Percentiles rank a stretch among this genome's conserved stretches.
Conservation (phyloP, 2,329 filamentous ascomycete genomes). For the Scedosporium aurantiacum region DNA sequence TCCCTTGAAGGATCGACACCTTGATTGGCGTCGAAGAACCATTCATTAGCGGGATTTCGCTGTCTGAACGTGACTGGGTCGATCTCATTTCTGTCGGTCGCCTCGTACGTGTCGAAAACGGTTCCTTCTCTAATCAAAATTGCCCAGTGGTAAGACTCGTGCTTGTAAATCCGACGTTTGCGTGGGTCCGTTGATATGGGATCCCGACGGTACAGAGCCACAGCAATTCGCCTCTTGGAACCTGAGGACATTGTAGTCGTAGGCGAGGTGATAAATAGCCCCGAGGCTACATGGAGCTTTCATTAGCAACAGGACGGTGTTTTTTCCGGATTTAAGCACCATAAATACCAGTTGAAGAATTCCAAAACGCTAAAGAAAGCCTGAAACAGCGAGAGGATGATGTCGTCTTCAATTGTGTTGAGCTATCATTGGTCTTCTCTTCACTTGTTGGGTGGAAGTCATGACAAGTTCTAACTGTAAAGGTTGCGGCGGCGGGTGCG, state of each 20-base stretch:
- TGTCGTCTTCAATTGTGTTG: too few species aligned
- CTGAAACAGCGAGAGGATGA: too few species aligned
- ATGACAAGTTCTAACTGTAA: too few species aligned
- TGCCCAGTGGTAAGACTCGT: conserved; percentile 22
- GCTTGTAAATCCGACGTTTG: conserved; percentile 15
- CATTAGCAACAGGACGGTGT: too few species aligned
- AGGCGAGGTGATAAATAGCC: not conserved
- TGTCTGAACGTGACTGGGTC: conserved; percentile 19
- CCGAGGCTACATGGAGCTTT: too few species aligned
- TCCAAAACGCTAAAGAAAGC: too few species aligned
- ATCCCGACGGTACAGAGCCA: conserved; percentile 19
- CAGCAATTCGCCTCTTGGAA: conserved; percentile 3
- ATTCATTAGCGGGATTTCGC: conserved; percentile 21
- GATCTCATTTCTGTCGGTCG: conserved; percentile 19
- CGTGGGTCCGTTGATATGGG: conserved; percentile 13
- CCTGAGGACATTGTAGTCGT: not conserved
- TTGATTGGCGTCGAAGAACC: conserved; percentile 13
- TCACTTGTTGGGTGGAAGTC: too few species aligned
- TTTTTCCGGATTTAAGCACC: too few species aligned
- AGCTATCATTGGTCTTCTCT: too few species aligned
- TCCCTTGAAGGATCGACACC: not conserved
- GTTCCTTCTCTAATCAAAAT: conserved; percentile 13
- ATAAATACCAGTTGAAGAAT: too few species aligned
- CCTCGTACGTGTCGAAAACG: conserved; percentile 13
- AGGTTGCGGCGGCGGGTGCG: too few species aligned